Base-by-base conservation (phyloP, 495 filamentous ascomycete genomes). In the Penicillium verhagenii region DNA sequence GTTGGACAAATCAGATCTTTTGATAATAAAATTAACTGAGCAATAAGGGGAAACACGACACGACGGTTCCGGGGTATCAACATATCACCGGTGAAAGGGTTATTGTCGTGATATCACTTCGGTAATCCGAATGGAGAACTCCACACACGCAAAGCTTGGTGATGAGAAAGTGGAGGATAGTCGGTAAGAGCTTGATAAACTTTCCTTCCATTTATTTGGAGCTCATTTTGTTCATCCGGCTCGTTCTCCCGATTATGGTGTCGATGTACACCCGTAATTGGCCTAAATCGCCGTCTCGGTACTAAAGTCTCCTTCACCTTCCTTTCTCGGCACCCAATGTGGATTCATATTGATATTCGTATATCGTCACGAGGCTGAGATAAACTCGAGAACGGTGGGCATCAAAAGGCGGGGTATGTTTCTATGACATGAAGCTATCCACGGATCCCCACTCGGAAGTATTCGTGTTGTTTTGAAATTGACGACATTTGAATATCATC, bases 281-380 rank as follows among this genome's bases (percentile, higher is more conserved):
- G 63, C 29, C 45, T 42, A 19, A 2, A 18, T 50, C 63, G 60
- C 63, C 63, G 63, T 33, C 43, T 66, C 63, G 63, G 63, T 50
- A 33, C 16, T 39, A 29, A 24, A 0, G 21, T 66, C 63, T 63
- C 59, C 26, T 63, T 31, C 31, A 60, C 52, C 42, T 63, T 63
- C 60, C 63, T 39, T 38, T 60, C 48, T 42, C 4, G 59, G 53
- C 7, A 11, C 20, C 33, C 8, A 10, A 24, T 23, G 33, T 19
- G 20, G 29, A 19, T 18, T 20, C 8, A 3, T 14, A 13, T 9
- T 25, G n/a, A n/a, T n/a, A n/a, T 29, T 31, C 14, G 3, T 14
- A 11, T 20, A 21, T 40, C 20, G 29, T 26, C 45, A 50, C 47
- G 47, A 9, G 40, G 45, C 31, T 37, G 25, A 33, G 48, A 47